phyloP scores from a whole-genome alignment of 352 stramenopile species.

The Phytopythium mirpurense region DNA sequence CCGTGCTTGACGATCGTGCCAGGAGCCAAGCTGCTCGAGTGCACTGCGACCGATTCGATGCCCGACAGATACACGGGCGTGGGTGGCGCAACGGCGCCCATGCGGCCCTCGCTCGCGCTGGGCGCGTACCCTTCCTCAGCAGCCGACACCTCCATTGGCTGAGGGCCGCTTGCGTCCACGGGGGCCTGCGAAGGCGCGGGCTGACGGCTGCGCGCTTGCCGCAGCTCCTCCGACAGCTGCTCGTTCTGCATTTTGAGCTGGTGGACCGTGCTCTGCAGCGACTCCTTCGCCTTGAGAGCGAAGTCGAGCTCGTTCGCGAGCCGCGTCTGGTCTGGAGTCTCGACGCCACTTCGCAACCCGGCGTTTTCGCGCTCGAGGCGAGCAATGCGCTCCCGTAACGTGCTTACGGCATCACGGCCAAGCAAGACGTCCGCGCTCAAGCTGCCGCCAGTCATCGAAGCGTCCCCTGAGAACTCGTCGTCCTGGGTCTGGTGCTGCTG shows the following conservation, averaged over 20 bases:
- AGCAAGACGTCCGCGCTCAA: slow-evolving; percentile 59
- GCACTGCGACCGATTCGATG: slow-evolving; percentile 1
- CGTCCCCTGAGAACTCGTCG: slow-evolving; percentile 25
- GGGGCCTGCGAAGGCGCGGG: slow-evolving; percentile 17
- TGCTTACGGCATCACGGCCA: slow-evolving; percentile 54
- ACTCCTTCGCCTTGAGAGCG: slow-evolving; percentile 67
- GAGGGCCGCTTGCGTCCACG: slow-evolving; percentile 17
- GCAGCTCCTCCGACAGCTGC: slow-evolving; percentile 60
- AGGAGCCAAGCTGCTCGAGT: neutral
- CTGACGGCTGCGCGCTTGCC: slow-evolving; percentile 28
- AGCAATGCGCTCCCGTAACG: slow-evolving; percentile 52
- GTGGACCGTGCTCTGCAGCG: slow-evolving; percentile 56
- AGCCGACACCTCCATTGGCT: slow-evolving; percentile 35
- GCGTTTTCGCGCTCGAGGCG: slow-evolving; percentile 75
- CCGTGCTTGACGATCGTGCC: slow-evolving; percentile 6
- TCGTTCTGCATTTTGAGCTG: slow-evolving; percentile 78
- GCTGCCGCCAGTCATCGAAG: slow-evolving; percentile 26
- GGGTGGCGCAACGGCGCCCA: neutral
- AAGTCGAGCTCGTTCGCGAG: slow-evolving; percentile 73
- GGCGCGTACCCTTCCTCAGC: slow-evolving; percentile 15
- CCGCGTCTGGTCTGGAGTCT: slow-evolving; percentile 40
- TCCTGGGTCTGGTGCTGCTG: slow-evolving; percentile 43
- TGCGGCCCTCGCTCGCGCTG: neutral
- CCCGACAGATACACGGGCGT: neutral
- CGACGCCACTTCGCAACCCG: slow-evolving; percentile 50